Percentiles rank a stretch among this genome's conserved stretches.
These are phyloP conservation scores for Lactifluus echinatus DNA, from an alignment of 768 basidiomycete species.

Conservation along the genomic window DNA sequence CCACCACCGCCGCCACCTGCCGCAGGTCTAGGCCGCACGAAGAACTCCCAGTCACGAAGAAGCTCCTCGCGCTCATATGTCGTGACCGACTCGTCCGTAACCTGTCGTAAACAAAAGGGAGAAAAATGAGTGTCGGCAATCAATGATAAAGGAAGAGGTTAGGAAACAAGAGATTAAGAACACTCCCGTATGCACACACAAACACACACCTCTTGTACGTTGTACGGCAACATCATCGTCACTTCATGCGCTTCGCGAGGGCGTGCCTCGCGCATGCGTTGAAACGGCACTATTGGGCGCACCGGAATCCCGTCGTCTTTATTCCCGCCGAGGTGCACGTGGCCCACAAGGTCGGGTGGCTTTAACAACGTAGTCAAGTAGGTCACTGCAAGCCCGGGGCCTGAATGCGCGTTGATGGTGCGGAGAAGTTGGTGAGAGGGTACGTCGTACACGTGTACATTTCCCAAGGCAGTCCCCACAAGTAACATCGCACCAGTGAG, in stretches of 20 bases:
- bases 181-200: not conserved
- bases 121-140: not conserved
- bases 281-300: constrained; percentile 59
- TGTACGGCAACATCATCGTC: constrained; percentile 46
- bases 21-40: constrained; percentile 40
- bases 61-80: constrained; percentile 47
- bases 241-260: constrained; percentile 64
- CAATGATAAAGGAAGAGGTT: not conserved
- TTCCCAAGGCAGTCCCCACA: constrained; percentile 67
- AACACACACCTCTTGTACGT: constrained; percentile 33
- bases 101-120: constrained; percentile 11
- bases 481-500: constrained; percentile 69
- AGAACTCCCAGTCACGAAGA: constrained; percentile 56
- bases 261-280: constrained; percentile 61
- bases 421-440: constrained; percentile 86
- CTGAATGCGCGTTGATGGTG: constrained; percentile 65
- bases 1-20: constrained; percentile 23
- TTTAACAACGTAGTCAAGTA: constrained; percentile 71
- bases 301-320: constrained; percentile 52
- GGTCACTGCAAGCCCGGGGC: constrained; percentile 48
- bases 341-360: constrained; percentile 81
- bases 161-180: too few species aligned
- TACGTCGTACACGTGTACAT: constrained; percentile 76
- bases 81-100: constrained; percentile 22
- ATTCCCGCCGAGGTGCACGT: constrained; percentile 45